Evolutionary conservation across 2,329 filamentous ascomycete genomes (phyloP), one percentile per base, ranked within the genome.

Genomic region (Fusarium sp.): DNA sequence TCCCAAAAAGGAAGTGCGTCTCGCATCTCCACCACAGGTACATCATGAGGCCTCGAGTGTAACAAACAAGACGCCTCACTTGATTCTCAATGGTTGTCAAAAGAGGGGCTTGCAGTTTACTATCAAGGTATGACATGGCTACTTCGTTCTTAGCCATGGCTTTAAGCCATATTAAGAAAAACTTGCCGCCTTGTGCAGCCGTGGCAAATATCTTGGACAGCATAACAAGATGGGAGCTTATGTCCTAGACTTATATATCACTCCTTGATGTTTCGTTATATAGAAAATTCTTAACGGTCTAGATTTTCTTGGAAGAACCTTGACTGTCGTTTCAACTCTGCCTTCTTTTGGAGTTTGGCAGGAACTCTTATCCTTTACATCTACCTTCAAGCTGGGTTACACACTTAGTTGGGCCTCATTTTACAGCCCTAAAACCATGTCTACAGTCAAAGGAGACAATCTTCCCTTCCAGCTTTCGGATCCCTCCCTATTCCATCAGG

Each of bases 11-110:
- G 55, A 46, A 49, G 40, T 58, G 40, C 55, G 56, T 25, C 29
- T 29, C 56, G 38, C 42, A 40, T 27, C 29, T n/a, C 40, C 56
- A 25, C 78, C 11, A 49, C 2, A 27, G 23, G 23, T 49, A 14
- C 42, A 49, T 49, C 42, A 49, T 27, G 42, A 49, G 42, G 20
- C 4, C 42, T 49, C 5, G 14, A 10, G 42, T 49, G 42, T 49
- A 49, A 27, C 42, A 49, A 49, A 49, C 42, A 49, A 2, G 5
- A 6, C 14, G 42, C 14, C 23, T 46, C 20, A 25, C 42, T 46
- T 46, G 20, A 25, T 25, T 4, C 20, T 49, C 23, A 49, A 49
- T 49, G 42, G 20, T 3, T 4, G 11, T 2, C 5, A 27, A 49
- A 25, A 46, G 42, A 46, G 42, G 42, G 20, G 20, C n/a, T 46